These are phyloP conservation scores for Kwoniella sp. DNA, from an alignment of 768 basidiomycete genomes.

Conservation along the genomic window DNA sequence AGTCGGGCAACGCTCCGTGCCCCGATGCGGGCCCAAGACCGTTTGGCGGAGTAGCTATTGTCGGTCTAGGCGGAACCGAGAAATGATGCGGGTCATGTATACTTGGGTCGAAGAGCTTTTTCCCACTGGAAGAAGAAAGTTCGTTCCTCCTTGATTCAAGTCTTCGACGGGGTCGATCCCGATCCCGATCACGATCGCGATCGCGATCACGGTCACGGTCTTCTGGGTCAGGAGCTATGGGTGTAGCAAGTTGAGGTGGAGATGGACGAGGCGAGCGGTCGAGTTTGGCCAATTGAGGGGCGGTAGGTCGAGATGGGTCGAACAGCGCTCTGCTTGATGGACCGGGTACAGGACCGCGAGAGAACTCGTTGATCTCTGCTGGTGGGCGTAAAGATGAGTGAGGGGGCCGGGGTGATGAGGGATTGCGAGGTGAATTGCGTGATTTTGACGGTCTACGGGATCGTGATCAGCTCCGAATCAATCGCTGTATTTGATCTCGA, in stretches of 20 bases:
- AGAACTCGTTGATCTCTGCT: constrained; percentile 19
- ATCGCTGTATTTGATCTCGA: neutral
- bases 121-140: constrained; percentile 5
- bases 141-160: constrained; percentile 12
- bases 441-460: constrained; percentile 10
- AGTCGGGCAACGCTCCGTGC: neutral
- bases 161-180: constrained; percentile 12
- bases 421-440: constrained; percentile 6
- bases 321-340: constrained; percentile 65
- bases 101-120: constrained; percentile 66
- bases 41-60: constrained; percentile 11
- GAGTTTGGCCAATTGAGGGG: neutral
- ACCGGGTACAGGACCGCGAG: constrained; percentile 11
- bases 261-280: constrained; percentile 15
- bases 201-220: neutral
- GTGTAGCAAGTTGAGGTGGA: neutral
- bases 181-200: neutral
- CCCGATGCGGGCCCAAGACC: too few relatives aligned
- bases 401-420: constrained; percentile 8
- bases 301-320: constrained; percentile 20
- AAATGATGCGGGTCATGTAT: constrained; percentile 91
- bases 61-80: constrained; percentile 45
- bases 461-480: too few relatives aligned
- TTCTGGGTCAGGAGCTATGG: neutral
- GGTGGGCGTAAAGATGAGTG: constrained; percentile 13